Evolutionary conservation across 495 filamentous ascomycete species (phyloP).

Genomic region (Neurospora intermedia): DNA sequence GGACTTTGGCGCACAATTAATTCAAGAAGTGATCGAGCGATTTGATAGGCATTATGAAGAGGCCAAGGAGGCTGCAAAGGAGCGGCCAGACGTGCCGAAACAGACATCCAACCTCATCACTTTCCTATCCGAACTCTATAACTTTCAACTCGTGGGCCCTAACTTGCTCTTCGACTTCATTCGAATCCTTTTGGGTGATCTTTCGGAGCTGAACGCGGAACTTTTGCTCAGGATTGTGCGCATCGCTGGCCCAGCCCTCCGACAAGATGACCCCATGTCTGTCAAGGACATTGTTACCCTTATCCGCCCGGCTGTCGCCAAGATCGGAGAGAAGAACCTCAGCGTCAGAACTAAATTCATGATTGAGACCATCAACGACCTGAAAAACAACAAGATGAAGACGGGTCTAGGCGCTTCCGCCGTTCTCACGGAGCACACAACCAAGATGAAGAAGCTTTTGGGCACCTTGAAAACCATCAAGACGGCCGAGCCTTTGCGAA

Average conservation of each 20-base stretch:
- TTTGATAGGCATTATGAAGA: slow-evolving; percentile 45
- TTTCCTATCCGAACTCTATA: slow-evolving; percentile 80
- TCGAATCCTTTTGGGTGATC: slow-evolving; percentile 57
- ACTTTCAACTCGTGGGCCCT: slow-evolving; percentile 75
- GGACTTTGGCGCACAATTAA: slow-evolving; percentile 76
- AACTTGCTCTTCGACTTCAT: slow-evolving; percentile 85
- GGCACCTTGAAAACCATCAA: slow-evolving; percentile 63
- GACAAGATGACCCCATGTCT: slow-evolving; percentile 83
- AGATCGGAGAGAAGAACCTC: slow-evolving; percentile 54
- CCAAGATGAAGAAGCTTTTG: slow-evolving; percentile 71
- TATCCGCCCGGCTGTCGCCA: slow-evolving; percentile 59
- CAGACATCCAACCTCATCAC: slow-evolving; percentile 69
- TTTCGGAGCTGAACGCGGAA: slow-evolving; percentile 87
- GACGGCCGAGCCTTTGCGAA: slow-evolving; percentile 69
- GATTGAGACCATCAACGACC: slow-evolving; percentile 89
- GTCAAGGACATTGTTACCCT: slow-evolving; percentile 81
- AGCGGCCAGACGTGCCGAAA: slow-evolving; percentile 45
- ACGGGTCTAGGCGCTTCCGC: slow-evolving; percentile 50
- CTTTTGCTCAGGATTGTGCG: slow-evolving; percentile 76
- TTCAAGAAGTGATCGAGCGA: slow-evolving; percentile 64
- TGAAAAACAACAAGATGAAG: slow-evolving; percentile 90
- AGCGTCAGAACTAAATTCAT: slow-evolving; percentile 93
- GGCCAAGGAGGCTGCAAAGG: slow-evolving; percentile 31
- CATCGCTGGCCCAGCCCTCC: slow-evolving; percentile 68
- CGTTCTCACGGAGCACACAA: slow-evolving; percentile 63